phyloP scores from a whole-genome alignment of 352 stramenopile genomes.

The Peronospora tabacina region DNA sequence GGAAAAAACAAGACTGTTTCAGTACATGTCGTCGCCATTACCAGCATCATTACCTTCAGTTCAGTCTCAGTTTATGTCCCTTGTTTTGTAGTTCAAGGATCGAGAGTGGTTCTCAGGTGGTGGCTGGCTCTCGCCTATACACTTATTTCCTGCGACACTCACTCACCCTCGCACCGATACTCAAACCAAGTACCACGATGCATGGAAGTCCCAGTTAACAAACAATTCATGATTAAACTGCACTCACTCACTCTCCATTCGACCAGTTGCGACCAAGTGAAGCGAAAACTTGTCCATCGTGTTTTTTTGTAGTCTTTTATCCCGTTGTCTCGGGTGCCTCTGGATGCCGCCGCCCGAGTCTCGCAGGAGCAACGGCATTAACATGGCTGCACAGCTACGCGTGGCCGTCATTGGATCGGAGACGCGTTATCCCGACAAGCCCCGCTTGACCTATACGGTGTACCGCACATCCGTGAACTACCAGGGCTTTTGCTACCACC shows the following conservation, averaged over 20 bases:
- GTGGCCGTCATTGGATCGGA: conserved; percentile 65
- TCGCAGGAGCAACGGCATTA: conserved; percentile 4
- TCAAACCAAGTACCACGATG: not conserved
- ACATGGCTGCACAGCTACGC: conserved; percentile 38
- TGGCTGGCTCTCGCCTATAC: no score
- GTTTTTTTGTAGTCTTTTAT: conserved; percentile 16
- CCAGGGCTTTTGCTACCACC: conserved; percentile 54
- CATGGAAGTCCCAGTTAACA: no score
- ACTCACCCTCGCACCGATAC: not conserved
- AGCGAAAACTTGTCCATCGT: conserved; percentile 5
- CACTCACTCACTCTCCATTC: conserved; percentile 12
- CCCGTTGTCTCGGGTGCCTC: conserved; percentile 14
- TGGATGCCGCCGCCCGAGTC: conserved; percentile 5
- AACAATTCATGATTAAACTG: conserved; percentile 4
- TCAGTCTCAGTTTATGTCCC: no score
- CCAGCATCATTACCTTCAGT: no score
- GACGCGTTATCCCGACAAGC: conserved; percentile 28
- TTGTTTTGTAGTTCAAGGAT: no score
- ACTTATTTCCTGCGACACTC: not conserved
- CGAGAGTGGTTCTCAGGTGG: no score
- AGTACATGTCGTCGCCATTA: no score
- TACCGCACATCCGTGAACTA: conserved; percentile 70
- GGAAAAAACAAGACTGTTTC: no score
- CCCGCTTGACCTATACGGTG: conserved; percentile 46
- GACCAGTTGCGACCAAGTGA: conserved; percentile 18